phyloP scores from a whole-genome alignment of 2,329 filamentous ascomycete genomes.

The Colletotrichum tanaceti region DNA sequence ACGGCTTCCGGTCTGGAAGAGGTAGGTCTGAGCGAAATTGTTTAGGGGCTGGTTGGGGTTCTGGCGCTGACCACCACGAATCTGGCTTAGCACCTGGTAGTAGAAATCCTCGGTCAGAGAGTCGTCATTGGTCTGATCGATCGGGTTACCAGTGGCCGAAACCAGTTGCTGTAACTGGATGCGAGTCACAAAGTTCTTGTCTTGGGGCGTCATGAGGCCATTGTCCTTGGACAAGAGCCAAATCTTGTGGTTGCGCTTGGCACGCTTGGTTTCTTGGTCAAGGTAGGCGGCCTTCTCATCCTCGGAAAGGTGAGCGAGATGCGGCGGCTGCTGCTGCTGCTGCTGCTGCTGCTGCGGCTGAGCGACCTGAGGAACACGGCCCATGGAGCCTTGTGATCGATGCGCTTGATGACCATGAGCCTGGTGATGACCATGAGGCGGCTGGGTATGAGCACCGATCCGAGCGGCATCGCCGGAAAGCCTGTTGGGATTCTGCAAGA shows the following conservation, averaged over 20 bases:
- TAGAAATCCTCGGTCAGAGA: constrained; percentile 95
- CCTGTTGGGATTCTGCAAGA: constrained; percentile 82
- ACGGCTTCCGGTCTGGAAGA: constrained; percentile 92
- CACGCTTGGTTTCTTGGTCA: constrained; percentile 91
- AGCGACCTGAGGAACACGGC: constrained; percentile 64
- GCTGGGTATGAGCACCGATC: constrained; percentile 43
- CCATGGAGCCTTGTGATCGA: constrained; percentile 68
- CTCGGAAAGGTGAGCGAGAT: constrained; percentile 78
- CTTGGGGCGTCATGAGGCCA: constrained; percentile 97
- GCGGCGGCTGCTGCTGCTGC: constrained; percentile 76
- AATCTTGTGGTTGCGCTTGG: constrained; percentile 98
- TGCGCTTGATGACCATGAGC: constrained; percentile 52
- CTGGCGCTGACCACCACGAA: constrained; percentile 87
- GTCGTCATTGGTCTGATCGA: constrained; percentile 82
- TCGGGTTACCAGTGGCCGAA: constrained; percentile 87
- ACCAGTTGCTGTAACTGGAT: constrained; percentile 98
- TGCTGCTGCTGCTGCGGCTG: constrained; percentile 85
- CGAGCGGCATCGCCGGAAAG: constrained; percentile 61
- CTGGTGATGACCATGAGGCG: constrained; percentile 44
- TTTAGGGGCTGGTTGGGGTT: constrained; percentile 93
- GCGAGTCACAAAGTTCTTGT: constrained; percentile 99
- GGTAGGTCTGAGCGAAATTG: constrained; percentile 97
- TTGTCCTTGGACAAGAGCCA: constrained; percentile 93
- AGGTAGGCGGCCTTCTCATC: constrained; percentile 86
- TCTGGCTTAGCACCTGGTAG: constrained; percentile 96